Evolutionary conservation across 2,329 filamentous ascomycete species (phyloP).

Genomic region (Daldinia sp.): DNA sequence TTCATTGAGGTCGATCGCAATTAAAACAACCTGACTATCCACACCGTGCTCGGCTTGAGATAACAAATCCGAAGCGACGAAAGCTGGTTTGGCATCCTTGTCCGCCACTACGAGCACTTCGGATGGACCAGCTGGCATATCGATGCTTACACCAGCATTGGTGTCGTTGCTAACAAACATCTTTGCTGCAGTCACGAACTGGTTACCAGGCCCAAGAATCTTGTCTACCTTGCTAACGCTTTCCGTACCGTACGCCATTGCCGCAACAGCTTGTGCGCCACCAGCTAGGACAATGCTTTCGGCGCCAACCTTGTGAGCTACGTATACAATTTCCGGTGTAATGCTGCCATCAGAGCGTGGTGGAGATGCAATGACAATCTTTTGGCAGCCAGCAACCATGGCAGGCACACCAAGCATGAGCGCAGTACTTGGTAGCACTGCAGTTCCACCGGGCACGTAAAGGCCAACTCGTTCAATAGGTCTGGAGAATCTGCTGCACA

Average conservation of each 20-base stretch:
- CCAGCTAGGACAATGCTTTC: slow-evolving; percentile 96
- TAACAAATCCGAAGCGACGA: slow-evolving; percentile 93
- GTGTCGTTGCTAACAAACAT: slow-evolving; percentile 99
- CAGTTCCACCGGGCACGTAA: slow-evolving; percentile 95
- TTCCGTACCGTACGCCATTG: slow-evolving; percentile 97
- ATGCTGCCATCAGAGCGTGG: slow-evolving; percentile 89
- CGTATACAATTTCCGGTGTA: slow-evolving; percentile 97
- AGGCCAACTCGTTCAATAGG: slow-evolving; percentile 96
- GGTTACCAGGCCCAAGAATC: slow-evolving; percentile 96
- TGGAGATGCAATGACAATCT: slow-evolving; percentile 92
- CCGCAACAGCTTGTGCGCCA: slow-evolving; percentile 93
- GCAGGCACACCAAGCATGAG: slow-evolving; percentile 98
- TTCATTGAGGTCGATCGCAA: slow-evolving; percentile 84
- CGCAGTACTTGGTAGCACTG: slow-evolving; percentile 95
- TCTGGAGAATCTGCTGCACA: slow-evolving; percentile 91
- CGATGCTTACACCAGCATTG: slow-evolving; percentile 92
- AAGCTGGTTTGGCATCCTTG: slow-evolving; percentile 86
- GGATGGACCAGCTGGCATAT: slow-evolving; percentile 97
- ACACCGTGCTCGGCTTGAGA: slow-evolving; percentile 97
- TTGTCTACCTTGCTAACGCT: slow-evolving; percentile 97
- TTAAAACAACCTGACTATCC: slow-evolving; percentile 93
- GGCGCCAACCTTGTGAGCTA: slow-evolving; percentile 95
- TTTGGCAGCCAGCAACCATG: slow-evolving; percentile 96
- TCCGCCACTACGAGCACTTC: slow-evolving; percentile 98
- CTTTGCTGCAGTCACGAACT: slow-evolving; percentile 98